These are phyloP conservation scores for Cryptococcus sp. DNA, from an alignment of 1,284 basidiomycete genomes.

Conservation along the genomic window DNA sequence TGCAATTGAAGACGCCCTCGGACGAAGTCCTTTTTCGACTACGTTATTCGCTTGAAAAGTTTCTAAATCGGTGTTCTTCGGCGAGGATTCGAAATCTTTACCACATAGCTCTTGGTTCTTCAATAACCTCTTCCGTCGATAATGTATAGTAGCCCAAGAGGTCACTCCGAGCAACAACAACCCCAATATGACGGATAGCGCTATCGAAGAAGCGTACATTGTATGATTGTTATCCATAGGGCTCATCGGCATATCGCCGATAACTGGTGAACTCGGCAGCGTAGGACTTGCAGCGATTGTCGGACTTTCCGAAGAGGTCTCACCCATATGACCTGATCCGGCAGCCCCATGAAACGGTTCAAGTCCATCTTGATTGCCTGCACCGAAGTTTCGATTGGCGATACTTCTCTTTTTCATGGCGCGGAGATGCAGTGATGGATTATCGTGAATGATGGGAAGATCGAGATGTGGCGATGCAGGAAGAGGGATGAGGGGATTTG, in stretches of 20 bases:
- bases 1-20: constrained; percentile 1
- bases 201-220: constrained; percentile 13
- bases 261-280: not conserved
- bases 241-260: not conserved
- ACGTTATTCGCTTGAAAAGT: constrained; percentile 16
- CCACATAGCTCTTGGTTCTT: not conserved
- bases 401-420: constrained; percentile 16
- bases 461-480: constrained; percentile 12
- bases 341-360: constrained; percentile 2
- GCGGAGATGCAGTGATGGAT: constrained; percentile 14
- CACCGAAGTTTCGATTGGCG: constrained; percentile 7
- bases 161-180: constrained; percentile 13
- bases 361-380: not conserved
- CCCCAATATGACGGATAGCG: constrained; percentile 14
- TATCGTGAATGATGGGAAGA: constrained; percentile 10
- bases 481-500: constrained; percentile 11
- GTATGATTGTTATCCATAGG: constrained; percentile 5
- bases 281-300: constrained; percentile 3
- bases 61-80: not conserved
- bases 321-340: not conserved
- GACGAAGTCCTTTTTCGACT: constrained; percentile 15
- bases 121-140: constrained; percentile 6
- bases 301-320: not conserved
- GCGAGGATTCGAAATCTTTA: not conserved
- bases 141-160: constrained; percentile 13